Base-by-base conservation (phyloP, 805 yeast species). In the Kockiozyma suomiensis region DNA sequence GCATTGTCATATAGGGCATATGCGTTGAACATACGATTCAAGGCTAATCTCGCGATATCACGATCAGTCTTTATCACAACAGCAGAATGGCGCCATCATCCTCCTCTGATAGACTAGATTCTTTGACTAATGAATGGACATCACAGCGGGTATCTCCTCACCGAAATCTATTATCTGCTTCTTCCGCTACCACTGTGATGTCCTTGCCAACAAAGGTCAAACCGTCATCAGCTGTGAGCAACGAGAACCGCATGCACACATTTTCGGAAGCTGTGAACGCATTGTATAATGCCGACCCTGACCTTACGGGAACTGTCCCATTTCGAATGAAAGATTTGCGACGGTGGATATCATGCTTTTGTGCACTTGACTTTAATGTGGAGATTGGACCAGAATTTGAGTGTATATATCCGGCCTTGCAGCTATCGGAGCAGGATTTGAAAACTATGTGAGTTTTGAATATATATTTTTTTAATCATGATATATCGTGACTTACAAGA, bases 351-450 rank as follows among this genome's bases (percentile, higher is more conserved):
- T 21, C 48, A 12, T 62, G 66, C 26, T 58, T 62, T 32, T 61
- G 65, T 25, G 59, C 55, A 25, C 48, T 62, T n/a, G 61, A 62
- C 28, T 62, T 62, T 38, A 58, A 62, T 45, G 66, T 62, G 23
- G 49, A 62, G 21, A 40, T 62, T 21, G 66, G 66, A 3, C 66
- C 66, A 1, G 66, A 62, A 32, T 62, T 62, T 23, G 66, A 61
- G 41, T 56, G 64, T 40, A 56, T 62, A 12, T 62, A 61, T 52
- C 66, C 66, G 6, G 46, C 58, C 10, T 56, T 62, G 4, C 35
- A 53, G 15, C 35, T 62, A 4, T 56, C 65, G 12, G 66, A 61
- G 30, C 55, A 54, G n/a, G 62, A 56, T 37, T 32, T 62, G 49
- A 54, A 61, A 25, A 61, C 66, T 15, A 56, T 62, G 64, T 61